Percentiles rank a stretch among this genome's conserved stretches.
Evolutionary conservation across 83 land plant genomes (phyloP).

Genomic region (Picea mariana): DNA sequence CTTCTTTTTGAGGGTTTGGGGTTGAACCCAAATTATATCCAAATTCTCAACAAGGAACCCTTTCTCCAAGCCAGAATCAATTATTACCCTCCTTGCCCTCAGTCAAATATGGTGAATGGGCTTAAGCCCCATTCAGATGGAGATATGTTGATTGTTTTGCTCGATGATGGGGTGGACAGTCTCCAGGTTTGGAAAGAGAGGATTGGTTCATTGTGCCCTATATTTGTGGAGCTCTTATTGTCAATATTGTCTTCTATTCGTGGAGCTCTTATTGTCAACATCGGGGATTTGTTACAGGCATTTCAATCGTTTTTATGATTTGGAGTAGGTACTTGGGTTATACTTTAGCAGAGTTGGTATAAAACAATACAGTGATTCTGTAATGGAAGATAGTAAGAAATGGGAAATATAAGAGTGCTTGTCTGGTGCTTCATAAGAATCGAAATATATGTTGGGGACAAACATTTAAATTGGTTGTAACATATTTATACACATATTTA

Average conservation of each 20-base stretch:
- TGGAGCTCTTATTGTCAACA: too few species aligned
- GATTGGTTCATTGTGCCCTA: conserved; percentile 16
- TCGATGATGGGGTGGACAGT: conserved; percentile 23
- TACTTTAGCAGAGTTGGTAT: too few species aligned
- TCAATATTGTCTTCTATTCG: too few species aligned
- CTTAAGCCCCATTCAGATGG: conserved; percentile 29
- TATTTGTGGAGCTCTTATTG: conserved; percentile 24
- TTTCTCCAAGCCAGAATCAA: conserved; percentile 14
- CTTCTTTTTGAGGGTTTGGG: conserved; percentile 26
- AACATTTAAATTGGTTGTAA: too few species aligned
- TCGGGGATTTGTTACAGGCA: conserved; percentile 29
- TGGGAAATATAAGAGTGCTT: too few species aligned
- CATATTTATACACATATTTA: too few species aligned
- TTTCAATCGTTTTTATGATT: too few species aligned
- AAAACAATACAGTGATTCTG: too few species aligned
- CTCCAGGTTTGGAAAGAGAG: conserved; percentile 24
- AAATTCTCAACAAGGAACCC: conserved; percentile 9
- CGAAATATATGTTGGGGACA: too few species aligned
- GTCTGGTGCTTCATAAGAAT: too few species aligned
- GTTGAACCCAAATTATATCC: background rate
- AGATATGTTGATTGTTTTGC: conserved; percentile 18
- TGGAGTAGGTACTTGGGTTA: too few species aligned
- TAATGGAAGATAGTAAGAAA: too few species aligned
- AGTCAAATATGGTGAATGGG: conserved; percentile 23
- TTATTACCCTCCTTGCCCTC: conserved; percentile 35